Conservation (phyloP, 768 basidiomycete genomes). For the Termitomyces sp. region DNA sequence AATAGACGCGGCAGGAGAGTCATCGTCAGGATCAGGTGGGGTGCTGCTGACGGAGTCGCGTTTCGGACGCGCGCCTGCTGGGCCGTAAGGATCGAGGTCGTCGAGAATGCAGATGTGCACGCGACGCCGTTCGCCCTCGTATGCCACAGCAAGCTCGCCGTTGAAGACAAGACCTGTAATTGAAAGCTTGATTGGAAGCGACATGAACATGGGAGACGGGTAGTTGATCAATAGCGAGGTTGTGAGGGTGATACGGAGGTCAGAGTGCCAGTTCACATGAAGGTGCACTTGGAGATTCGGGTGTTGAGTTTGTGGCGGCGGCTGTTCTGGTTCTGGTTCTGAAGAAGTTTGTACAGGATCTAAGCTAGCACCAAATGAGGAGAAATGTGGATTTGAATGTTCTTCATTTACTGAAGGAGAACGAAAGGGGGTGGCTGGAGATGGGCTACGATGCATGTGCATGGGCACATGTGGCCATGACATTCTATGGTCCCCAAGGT, state of each 20-base stretch:
- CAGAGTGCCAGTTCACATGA: conserved; percentile 78
- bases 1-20: conserved; percentile 31
- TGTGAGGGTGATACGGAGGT: conserved; percentile 82
- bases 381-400: conserved; percentile 1
- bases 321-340: conserved; percentile 6
- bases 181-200: conserved; percentile 90
- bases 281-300: conserved; percentile 89
- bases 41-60: conserved; percentile 42
- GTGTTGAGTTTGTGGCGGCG: conserved; percentile 10
- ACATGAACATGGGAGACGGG: conserved; percentile 95
- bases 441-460: conserved; percentile 29
- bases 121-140: conserved; percentile 75
- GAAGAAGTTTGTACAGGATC: conserved; percentile 14
- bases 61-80: conserved; percentile 49
- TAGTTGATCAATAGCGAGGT: conserved; percentile 97
- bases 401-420: conserved; percentile 9
- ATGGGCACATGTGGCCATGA: conserved; percentile 21
- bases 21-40: conserved; percentile 62
- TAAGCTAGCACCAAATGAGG: conserved; percentile 3
- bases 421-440: conserved; percentile 28
- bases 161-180: conserved; percentile 84
- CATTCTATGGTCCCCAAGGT: conserved; percentile 29
- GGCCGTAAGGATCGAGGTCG: conserved; percentile 81
- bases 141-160: conserved; percentile 87
- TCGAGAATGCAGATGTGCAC: conserved; percentile 89